Conservation (phyloP, 371 early-diverging fungal genomes). For the Blastocladiella emersonii region DNA sequence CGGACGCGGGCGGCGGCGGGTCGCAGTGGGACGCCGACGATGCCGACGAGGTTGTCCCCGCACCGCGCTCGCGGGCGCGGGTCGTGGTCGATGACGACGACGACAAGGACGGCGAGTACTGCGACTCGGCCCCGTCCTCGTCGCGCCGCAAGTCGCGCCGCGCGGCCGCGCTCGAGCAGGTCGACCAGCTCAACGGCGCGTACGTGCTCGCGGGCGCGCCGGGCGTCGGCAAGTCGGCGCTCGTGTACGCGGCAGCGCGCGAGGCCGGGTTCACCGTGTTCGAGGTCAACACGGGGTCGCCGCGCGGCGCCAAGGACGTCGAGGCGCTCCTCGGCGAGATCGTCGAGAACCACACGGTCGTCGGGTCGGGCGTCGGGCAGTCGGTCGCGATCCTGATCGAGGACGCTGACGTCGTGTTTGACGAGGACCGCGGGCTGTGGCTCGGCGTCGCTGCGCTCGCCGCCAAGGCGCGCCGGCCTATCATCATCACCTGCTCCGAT, state of each 20-base stretch:
- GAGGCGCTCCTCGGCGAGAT: constrained; percentile 49
- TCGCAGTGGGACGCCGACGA: neutral
- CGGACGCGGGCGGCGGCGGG: neutral
- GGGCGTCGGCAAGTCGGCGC: constrained; percentile 63
- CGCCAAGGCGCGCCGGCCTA: constrained; percentile 58
- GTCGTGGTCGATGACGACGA: neutral
- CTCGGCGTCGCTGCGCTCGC: constrained; percentile 46
- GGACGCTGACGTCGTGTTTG: constrained; percentile 66
- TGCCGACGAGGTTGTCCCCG: neutral
- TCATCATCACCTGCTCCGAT: constrained; percentile 55
- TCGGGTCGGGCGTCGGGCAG: constrained; percentile 5
- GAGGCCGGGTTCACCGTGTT: constrained; percentile 56
- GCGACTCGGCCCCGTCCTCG: neutral
- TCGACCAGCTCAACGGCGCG: constrained; percentile 25
- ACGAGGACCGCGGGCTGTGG: constrained; percentile 73
- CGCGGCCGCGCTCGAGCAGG: neutral
- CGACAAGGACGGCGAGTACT: neutral
- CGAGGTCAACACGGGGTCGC: constrained; percentile 54
- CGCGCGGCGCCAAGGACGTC: constrained; percentile 56
- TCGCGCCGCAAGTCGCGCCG: neutral
- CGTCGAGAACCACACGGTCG: neutral
- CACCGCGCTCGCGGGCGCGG: too few relatives aligned
- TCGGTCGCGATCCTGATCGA: constrained; percentile 64
- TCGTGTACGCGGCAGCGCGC: constrained; percentile 56
- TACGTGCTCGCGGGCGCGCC: constrained; percentile 51